These are phyloP conservation scores for Saitozyma sp. DNA, from an alignment of 768 basidiomycete species.

Conservation along the genomic window DNA sequence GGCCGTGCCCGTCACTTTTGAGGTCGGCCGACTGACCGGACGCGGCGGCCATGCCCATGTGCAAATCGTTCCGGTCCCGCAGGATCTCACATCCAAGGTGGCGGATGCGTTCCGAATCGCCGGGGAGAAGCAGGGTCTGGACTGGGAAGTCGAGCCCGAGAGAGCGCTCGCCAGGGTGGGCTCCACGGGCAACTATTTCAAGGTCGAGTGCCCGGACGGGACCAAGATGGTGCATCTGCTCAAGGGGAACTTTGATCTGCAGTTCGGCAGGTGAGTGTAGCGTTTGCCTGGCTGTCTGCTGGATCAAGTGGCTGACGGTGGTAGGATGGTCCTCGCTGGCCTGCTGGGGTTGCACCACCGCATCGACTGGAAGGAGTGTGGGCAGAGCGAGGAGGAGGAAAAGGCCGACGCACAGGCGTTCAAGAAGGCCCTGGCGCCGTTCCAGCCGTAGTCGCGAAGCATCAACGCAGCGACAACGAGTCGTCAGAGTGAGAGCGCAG, in stretches of 20 bases:
- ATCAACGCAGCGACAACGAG: too few species aligned
- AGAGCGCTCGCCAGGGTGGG: conserved; percentile 60
- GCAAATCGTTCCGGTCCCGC: conserved; percentile 60
- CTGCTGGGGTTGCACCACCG: conserved; percentile 75
- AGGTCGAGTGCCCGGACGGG: conserved; percentile 84
- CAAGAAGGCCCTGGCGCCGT: conserved; percentile 72
- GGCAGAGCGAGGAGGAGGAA: conserved; percentile 79
- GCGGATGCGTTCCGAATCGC: conserved; percentile 72
- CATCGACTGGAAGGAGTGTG: conserved; percentile 88
- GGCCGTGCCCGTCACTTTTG: conserved; percentile 74
- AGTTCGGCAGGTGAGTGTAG: conserved; percentile 80
- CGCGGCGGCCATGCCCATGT: conserved; percentile 95
- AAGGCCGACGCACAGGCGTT: conserved; percentile 77
- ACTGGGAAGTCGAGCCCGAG: conserved; percentile 72
- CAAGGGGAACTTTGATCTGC: conserved; percentile 76
- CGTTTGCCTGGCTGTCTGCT: neutral
- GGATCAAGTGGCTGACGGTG: conserved; percentile 7
- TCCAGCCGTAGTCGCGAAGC: conserved; percentile 19
- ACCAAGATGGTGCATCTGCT: conserved; percentile 81
- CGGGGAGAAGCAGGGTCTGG: conserved; percentile 66
- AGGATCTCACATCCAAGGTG: conserved; percentile 62
- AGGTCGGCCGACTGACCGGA: conserved; percentile 76
- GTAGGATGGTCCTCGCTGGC: conserved; percentile 75
- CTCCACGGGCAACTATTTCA: conserved; percentile 73
- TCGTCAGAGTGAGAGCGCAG: too few species aligned